Conservation (phyloP, 2,329 filamentous ascomycete genomes). For the Pleomassaria siparia region DNA sequence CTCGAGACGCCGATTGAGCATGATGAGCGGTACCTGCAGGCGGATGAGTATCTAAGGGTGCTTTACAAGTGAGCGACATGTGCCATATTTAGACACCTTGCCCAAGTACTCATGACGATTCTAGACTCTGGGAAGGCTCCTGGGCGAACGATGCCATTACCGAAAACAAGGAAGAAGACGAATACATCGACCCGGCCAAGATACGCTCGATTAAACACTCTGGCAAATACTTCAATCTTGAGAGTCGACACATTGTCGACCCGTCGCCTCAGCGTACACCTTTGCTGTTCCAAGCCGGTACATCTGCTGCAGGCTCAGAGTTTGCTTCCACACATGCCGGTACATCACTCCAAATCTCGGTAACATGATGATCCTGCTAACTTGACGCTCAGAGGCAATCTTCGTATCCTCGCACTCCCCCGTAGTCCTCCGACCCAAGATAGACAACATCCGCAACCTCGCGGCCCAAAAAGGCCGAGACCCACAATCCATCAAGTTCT, state of each 20-base stretch:
- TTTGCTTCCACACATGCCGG: constrained; percentile 60
- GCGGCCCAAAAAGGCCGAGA: constrained; percentile 57
- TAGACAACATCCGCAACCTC: constrained; percentile 56
- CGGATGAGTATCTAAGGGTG: constrained; percentile 63
- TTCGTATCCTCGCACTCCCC: constrained; percentile 61
- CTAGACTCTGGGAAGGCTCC: constrained; percentile 56
- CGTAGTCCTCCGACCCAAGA: constrained; percentile 51
- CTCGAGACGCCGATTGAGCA: constrained; percentile 60
- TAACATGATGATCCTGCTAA: background rate
- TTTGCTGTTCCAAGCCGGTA: constrained; percentile 57
- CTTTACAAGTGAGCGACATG: constrained; percentile 57
- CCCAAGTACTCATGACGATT: background rate
- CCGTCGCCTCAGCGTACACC: constrained; percentile 46
- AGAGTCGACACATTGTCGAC: constrained; percentile 48
- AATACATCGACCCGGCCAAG: constrained; percentile 60
- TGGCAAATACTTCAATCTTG: constrained; percentile 56
- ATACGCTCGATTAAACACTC: constrained; percentile 63
- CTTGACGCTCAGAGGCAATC: constrained; percentile 51
- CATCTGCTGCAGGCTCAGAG: constrained; percentile 57
- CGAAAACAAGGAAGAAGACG: constrained; percentile 56
- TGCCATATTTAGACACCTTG: no score
- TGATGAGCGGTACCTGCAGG: constrained; percentile 61
- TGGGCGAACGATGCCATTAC: constrained; percentile 60
- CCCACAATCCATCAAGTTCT: constrained; percentile 58
- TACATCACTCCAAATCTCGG: background rate